These are phyloP conservation scores for Rhodotorula sp. DNA, from an alignment of 1,284 basidiomycete species.

Conservation along the genomic window DNA sequence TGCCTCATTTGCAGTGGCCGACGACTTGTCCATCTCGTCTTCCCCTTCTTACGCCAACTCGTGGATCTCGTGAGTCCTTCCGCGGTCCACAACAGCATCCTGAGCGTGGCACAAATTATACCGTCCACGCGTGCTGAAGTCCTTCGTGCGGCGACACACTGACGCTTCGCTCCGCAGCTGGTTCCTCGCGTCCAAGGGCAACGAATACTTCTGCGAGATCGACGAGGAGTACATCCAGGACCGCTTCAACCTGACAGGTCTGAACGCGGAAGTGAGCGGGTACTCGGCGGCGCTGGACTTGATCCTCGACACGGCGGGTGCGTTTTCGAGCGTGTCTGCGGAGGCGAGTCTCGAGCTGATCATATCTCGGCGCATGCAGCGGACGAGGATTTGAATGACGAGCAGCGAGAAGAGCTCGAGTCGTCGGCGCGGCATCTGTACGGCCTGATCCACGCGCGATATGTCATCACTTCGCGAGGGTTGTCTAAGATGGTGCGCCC, in stretches of 20 bases:
- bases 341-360: constrained; percentile 58
- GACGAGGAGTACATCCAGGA: constrained; percentile 99
- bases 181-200: constrained; percentile 86
- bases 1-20: constrained; percentile 27
- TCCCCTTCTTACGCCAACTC: constrained; percentile 44
- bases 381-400: constrained; percentile 55
- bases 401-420: constrained; percentile 61
- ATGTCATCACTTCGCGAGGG: constrained; percentile 90
- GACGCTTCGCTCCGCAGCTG: constrained; percentile 53
- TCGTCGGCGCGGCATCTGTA: constrained; percentile 86
- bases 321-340: constrained; percentile 42
- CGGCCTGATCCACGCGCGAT: constrained; percentile 95
- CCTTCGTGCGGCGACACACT: too few relatives aligned
- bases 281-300: constrained; percentile 91
- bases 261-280: constrained; percentile 94
- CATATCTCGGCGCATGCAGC: constrained; percentile 66
- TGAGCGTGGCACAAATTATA: too few relatives aligned
- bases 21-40: constrained; percentile 42
- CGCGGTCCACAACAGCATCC: neutral
- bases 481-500: constrained; percentile 73
- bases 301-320: constrained; percentile 83
- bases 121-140: too few relatives aligned
- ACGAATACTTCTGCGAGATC: constrained; percentile 98
- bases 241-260: constrained; percentile 94
- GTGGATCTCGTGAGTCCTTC: constrained; percentile 39